phyloP scores from a whole-genome alignment of 2,329 filamentous ascomycete species.

The Nemania sp. region DNA sequence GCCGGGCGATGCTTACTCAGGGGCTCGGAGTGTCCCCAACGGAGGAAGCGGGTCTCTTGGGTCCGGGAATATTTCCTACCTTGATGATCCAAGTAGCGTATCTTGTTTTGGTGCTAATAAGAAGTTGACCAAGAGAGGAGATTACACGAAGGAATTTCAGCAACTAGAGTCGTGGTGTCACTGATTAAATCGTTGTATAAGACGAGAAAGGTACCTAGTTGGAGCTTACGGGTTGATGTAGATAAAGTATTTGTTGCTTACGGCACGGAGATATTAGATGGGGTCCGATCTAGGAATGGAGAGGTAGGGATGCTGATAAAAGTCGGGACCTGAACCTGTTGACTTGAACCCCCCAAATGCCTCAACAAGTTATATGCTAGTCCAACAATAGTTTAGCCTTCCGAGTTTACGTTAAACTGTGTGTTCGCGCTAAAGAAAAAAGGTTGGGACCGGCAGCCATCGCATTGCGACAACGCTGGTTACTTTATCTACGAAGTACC shows the following conservation, averaged over 20 bases:
- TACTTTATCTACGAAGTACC: constrained; percentile 3
- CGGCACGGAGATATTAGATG: background rate
- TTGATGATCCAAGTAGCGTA: too few relatives aligned
- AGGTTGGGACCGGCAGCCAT: constrained; percentile 33
- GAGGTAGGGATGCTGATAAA: constrained; percentile 18
- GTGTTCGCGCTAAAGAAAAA: constrained; percentile 26
- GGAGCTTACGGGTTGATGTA: too few relatives aligned
- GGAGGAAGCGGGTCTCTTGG: constrained; percentile 26
- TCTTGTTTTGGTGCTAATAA: too few relatives aligned
- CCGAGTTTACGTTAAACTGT: background rate
- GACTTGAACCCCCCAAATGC: constrained; percentile 6
- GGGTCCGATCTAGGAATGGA: constrained; percentile 23
- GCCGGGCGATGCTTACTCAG: constrained; percentile 17
- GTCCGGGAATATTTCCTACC: background rate
- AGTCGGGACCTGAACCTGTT: too few relatives aligned
- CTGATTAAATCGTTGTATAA: too few relatives aligned
- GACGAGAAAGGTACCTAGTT: too few relatives aligned
- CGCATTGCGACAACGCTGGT: constrained; percentile 17
- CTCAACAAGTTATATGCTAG: constrained; percentile 20
- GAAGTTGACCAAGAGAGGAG: too few relatives aligned
- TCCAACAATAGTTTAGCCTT: constrained; percentile 23
- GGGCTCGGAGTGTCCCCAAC: constrained; percentile 34
- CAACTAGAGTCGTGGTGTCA: too few relatives aligned
- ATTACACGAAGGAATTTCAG: too few relatives aligned
- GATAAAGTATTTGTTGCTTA: background rate